Evolutionary conservation across 2,329 filamentous ascomycete species (phyloP).

Genomic region (Nemania sp.): DNA sequence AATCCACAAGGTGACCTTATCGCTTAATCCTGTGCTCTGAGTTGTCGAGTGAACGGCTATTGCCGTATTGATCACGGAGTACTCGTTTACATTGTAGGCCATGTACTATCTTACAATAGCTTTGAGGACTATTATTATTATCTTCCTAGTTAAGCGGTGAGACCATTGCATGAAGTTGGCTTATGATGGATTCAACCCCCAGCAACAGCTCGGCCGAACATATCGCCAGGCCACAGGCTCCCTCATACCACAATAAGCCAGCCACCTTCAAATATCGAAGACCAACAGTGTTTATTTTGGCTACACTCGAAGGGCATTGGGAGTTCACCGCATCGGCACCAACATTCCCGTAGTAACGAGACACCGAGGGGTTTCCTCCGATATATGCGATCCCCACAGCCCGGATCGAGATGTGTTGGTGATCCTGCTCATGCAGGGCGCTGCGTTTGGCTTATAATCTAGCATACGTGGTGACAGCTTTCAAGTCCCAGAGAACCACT

Average conservation of each 20-base stretch:
- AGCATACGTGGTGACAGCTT: not conserved
- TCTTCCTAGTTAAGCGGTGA: constrained; percentile 17
- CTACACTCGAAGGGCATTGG: constrained; percentile 8
- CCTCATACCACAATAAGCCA: not conserved
- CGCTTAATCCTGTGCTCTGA: not conserved
- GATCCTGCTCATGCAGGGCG: constrained; percentile 11
- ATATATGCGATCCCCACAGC: constrained; percentile 11
- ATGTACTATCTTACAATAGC: constrained; percentile 9
- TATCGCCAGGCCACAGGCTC: not conserved
- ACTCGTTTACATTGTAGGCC: not conserved
- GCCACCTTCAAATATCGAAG: not conserved
- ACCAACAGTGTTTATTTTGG: not conserved
- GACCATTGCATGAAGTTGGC: constrained; percentile 27
- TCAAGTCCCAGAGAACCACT: not conserved
- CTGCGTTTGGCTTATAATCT: constrained; percentile 10
- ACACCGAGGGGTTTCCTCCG: constrained; percentile 8
- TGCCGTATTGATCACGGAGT: constrained; percentile 3
- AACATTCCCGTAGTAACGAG: constrained; percentile 1
- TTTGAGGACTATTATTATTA: not conserved
- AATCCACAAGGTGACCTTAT: not conserved
- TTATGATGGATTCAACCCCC: constrained; percentile 22
- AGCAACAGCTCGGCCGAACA: constrained; percentile 19
- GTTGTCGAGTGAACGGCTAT: constrained; percentile 1
- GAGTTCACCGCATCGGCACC: constrained; percentile 7
- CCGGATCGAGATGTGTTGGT: constrained; percentile 15